phyloP scores from a whole-genome alignment of 2,329 filamentous ascomycete genomes.

The Venturia aucupariae region DNA sequence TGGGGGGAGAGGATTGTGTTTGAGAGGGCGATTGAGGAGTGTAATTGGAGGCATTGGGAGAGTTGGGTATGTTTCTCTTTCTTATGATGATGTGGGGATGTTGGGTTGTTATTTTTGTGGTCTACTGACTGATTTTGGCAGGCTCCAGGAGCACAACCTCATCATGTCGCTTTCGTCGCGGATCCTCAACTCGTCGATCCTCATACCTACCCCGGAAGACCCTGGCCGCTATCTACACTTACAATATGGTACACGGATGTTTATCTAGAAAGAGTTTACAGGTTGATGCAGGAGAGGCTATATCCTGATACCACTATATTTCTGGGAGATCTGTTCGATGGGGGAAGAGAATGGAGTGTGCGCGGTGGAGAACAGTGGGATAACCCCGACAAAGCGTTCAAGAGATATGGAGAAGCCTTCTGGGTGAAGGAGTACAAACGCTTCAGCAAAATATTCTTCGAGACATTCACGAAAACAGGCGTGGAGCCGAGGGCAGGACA shows the following conservation, averaged over 20 bases:
- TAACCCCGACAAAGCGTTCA: conserved; percentile 58
- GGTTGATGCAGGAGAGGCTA: conserved; percentile 63
- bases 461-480: conserved; percentile 54
- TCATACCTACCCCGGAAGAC: conserved; percentile 84
- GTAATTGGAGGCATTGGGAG: conserved; percentile 84
- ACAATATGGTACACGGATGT: conserved; percentile 74
- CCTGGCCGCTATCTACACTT: conserved; percentile 58
- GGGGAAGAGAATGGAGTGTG: conserved; percentile 89
- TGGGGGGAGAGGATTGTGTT: conserved; percentile 83
- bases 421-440: conserved; percentile 82
- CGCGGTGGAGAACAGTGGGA: conserved; percentile 35
- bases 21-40: conserved; percentile 57
- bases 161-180: conserved; percentile 75
- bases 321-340: conserved; percentile 89
- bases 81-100: background rate
- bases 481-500: conserved; percentile 47
- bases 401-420: conserved; percentile 67
- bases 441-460: conserved; percentile 78
- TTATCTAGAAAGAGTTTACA: conserved; percentile 77
- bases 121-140: conserved; percentile 28
- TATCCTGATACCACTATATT: conserved; percentile 86
- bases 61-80: conserved; percentile 58
- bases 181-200: conserved; percentile 90
- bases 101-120: background rate
- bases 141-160: conserved; percentile 69